Percentiles rank a stretch among this genome's conserved stretches.
phyloP scores from a whole-genome alignment of 257 asterid species.

The Gentiana straminea region DNA sequence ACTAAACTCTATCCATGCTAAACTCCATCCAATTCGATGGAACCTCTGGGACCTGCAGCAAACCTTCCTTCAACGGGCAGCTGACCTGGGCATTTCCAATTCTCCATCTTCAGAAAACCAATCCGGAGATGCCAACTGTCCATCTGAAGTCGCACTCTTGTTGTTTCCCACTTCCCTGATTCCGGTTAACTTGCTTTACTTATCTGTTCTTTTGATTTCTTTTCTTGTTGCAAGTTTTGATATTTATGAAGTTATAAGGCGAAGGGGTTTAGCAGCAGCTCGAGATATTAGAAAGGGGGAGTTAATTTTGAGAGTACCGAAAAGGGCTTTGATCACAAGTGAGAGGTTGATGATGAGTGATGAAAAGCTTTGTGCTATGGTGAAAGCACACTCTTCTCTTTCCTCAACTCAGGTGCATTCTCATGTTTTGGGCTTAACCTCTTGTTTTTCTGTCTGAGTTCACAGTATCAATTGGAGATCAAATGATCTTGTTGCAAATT shows the following conservation, averaged over 20 bases:
- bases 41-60: slow-evolving; percentile 25
- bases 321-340: slow-evolving; percentile 52
- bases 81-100: slow-evolving; percentile 53
- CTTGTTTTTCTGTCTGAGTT: background rate
- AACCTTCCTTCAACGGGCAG: slow-evolving; percentile 67
- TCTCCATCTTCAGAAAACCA: slow-evolving; percentile 12
- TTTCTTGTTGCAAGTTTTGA: background rate
- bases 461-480: background rate
- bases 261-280: slow-evolving; percentile 85
- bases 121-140: background rate
- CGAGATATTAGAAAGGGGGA: slow-evolving; percentile 69
- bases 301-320: slow-evolving; percentile 69
- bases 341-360: slow-evolving; percentile 41
- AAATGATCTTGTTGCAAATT: no score
- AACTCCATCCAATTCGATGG: background rate
- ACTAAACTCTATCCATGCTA: no score
- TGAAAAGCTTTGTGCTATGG: slow-evolving; percentile 27
- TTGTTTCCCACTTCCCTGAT: slow-evolving; percentile 52
- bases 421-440: background rate
- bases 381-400: slow-evolving; percentile 34
- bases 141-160: slow-evolving; percentile 31
- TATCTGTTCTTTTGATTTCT: no score
- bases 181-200: slow-evolving; percentile 63
- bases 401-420: slow-evolving; percentile 55
- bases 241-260: slow-evolving; percentile 14